Conservation (phyloP, 78 protist species). For the Emiliania huxleyi region DNA sequence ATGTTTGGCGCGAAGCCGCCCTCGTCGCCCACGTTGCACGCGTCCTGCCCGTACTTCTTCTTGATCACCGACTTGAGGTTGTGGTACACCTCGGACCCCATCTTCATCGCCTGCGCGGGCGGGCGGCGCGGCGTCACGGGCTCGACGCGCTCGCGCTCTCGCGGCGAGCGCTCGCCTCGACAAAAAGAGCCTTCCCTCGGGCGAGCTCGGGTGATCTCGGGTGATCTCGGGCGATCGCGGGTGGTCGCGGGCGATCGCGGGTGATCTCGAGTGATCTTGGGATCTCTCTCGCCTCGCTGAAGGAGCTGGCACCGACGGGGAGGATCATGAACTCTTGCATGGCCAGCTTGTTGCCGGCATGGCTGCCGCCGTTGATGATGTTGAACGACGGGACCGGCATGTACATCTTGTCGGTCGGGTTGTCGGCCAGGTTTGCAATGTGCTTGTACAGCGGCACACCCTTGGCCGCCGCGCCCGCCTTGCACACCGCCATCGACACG, state of each 20-base stretch:
- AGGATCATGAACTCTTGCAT: conserved; percentile 97
- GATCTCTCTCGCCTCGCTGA: conserved; percentile 87
- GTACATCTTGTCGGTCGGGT: conserved; percentile 52
- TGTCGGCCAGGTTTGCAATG: conserved; percentile 84
- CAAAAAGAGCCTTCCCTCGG: no score
- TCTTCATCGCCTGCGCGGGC: conserved; percentile 45
- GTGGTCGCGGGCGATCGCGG: no score
- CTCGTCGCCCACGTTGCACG: conserved; percentile 98
- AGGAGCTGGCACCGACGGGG: conserved; percentile 86
- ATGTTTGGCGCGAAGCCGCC: conserved; percentile 97
- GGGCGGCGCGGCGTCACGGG: no score
- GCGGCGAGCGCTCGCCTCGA: no score
- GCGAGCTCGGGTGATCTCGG: no score
- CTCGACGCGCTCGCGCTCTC: no score
- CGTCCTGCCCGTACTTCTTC: conserved; percentile 77
- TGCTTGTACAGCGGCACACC: conserved; percentile 89
- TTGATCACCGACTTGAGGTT: conserved; percentile 83
- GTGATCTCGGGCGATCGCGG: no score
- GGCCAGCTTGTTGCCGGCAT: conserved; percentile 96
- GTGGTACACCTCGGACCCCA: conserved; percentile 97
- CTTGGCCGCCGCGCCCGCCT: conserved; percentile 94
- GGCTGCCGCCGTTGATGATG: conserved; percentile 99
- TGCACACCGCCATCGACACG: conserved; percentile 93
- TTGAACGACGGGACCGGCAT: conserved; percentile 96
- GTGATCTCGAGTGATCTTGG: no score